Conservation (phyloP, 805 yeast species). For the Wickerhamomyces subpelliculosus region DNA sequence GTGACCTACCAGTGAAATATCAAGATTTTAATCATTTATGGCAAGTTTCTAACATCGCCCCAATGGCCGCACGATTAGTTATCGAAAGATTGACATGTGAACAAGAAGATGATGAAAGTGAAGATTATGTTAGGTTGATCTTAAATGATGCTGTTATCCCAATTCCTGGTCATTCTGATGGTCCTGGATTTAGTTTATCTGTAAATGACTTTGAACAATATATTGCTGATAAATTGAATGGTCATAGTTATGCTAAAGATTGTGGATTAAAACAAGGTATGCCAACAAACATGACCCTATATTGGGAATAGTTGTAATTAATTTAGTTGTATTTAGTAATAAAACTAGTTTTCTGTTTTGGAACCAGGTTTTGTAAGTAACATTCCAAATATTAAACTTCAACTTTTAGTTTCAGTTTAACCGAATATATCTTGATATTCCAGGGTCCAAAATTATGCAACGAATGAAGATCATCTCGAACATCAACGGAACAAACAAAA, state of each 20-base stretch:
- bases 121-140: constrained; percentile 33
- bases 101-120: constrained; percentile 10
- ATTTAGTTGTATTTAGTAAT: no score
- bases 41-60: constrained; percentile 39
- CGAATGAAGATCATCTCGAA: no score
- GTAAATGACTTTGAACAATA: constrained; percentile 20
- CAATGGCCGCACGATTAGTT: constrained; percentile 45
- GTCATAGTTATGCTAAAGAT: constrained; percentile 8
- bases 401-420: no score
- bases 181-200: constrained; percentile 41
- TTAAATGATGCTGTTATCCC: constrained; percentile 47
- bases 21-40: constrained; percentile 39
- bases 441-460: no score
- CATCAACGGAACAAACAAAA: no score
- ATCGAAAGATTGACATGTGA: constrained; percentile 38
- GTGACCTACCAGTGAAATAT: constrained; percentile 34
- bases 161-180: constrained; percentile 31
- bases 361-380: no score
- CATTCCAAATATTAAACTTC: no score
- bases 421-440: no score
- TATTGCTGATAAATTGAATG: constrained; percentile 8
- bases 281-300: constrained; percentile 21
- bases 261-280: constrained; percentile 7
- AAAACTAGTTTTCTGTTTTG: no score
- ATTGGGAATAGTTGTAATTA: constrained; percentile 26